Evolutionary conservation across 2,329 filamentous ascomycete species (phyloP), one percentile per base, ranked within the genome.

Genomic region (Dothidotthia symphoricarpi): DNA sequence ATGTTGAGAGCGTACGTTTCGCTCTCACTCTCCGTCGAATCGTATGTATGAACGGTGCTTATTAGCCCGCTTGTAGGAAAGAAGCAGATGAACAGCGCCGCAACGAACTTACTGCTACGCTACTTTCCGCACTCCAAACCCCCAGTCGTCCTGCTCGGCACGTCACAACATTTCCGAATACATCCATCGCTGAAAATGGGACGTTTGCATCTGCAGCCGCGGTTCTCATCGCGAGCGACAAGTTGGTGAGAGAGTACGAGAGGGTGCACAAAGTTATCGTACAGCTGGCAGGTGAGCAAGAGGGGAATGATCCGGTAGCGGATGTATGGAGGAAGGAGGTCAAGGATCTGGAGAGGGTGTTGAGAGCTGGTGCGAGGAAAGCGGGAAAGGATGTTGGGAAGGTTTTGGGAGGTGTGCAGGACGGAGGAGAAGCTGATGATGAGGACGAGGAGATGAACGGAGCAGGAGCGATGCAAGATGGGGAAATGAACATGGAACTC

Each of bases 351-450:
- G 49, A 55, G 25, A 47, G 35, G 14, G 28, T 51, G 14, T 39
- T 67, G 17, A 52, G 35, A n/a, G 31, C 57, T 16, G 57, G 59
- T 13, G 53, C 62, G 6, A 53, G 51, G 31, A 50, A 46, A n/a
- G 61, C 63, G 16, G 15, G 57, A 35, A 52, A 44, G 16, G 55
- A 59, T 26, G 50, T 63, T 13, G 55, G 50, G 45, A 63, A 53
- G 31, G 47, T 62, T 12, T 31, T 67, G 16, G 54, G 52, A 9
- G 40, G 48, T 25, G 29, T 36, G 3, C 41, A 22, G 9, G 38
- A 34, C 12, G 36, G 41, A 17, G 38, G 31, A 15, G 34, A 16
- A 12, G 39, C 16, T 17, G 12, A 17, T 9, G 7, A 34, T 6
- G 41, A 36, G 15, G 44, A 41, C 11, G 34, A 31, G 24, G 41